Conservation (phyloP, 2,329 filamentous ascomycete species). For the Ophiocordyceps sinensis region DNA sequence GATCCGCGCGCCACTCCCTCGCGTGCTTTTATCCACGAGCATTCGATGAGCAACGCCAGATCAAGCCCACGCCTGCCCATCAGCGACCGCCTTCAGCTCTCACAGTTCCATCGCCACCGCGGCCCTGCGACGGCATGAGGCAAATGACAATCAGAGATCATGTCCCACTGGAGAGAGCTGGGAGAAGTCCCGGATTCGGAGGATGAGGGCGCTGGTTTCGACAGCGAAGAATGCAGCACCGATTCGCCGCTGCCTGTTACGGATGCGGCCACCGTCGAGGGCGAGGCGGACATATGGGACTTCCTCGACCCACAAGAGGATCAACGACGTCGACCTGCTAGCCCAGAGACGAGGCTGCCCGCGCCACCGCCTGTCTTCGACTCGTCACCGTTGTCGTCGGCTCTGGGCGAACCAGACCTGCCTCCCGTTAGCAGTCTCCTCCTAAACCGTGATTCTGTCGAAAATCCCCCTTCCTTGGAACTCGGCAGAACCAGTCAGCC, state of each 20-base stretch:
- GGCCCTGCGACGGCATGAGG: constrained; percentile 4
- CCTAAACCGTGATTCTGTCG: not conserved
- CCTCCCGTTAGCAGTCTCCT: constrained; percentile 4
- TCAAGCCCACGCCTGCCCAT: too few species aligned
- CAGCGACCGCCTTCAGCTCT: too few species aligned
- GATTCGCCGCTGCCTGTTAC: not conserved
- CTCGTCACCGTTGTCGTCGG: constrained; percentile 21
- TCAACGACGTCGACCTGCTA: not conserved
- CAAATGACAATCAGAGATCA: constrained; percentile 16
- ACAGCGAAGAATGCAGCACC: constrained; percentile 16
- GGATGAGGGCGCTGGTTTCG: constrained; percentile 28
- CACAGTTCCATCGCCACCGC: too few species aligned
- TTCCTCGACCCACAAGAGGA: constrained; percentile 18
- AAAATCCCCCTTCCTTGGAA: not conserved
- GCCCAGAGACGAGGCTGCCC: constrained; percentile 1
- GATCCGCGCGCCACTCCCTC: too few species aligned
- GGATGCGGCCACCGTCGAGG: not conserved
- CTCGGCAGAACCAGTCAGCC: not conserved
- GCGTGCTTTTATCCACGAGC: too few species aligned
- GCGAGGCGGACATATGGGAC: constrained; percentile 18
- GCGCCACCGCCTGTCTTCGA: constrained; percentile 1
- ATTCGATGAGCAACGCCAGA: too few species aligned
- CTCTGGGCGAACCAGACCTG: constrained; percentile 13
- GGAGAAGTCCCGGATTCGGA: constrained; percentile 38
- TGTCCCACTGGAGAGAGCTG: constrained; percentile 34